Percentiles rank a stretch among this genome's conserved stretches.
Evolutionary conservation across 1,284 basidiomycete species (phyloP).

Genomic region (Cystobasidium slooffiae): DNA sequence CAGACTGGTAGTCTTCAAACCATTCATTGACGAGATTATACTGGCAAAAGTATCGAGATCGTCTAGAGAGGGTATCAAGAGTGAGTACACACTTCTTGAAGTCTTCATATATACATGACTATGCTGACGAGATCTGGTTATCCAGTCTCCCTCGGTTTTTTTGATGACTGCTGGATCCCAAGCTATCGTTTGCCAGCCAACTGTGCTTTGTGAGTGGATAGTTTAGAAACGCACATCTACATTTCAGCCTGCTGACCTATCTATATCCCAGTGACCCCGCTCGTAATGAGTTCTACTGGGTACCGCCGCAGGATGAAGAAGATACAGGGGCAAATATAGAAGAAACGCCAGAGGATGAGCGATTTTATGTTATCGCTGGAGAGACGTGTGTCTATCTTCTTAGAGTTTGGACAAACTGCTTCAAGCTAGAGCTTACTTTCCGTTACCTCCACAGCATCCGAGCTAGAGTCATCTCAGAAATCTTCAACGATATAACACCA

Average conservation of each 20-base stretch:
- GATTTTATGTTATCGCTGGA: conserved; percentile 39
- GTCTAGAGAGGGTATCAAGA: conserved; percentile 77
- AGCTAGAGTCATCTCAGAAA: conserved; percentile 23
- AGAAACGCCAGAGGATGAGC: conserved; percentile 39
- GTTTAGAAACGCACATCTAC: background rate
- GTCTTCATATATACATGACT: background rate
- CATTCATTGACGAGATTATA: conserved; percentile 87
- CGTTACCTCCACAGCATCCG: conserved; percentile 10
- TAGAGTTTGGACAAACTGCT: conserved; percentile 22
- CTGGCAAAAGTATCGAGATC: conserved; percentile 84
- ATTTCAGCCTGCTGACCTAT: background rate
- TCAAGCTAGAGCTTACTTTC: conserved; percentile 1
- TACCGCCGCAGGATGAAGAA: conserved; percentile 55
- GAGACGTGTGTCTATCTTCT: conserved; percentile 6
- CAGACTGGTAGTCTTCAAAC: conserved; percentile 85
- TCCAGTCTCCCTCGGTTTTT: conserved; percentile 85
- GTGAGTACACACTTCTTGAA: conserved; percentile 62
- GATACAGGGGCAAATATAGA: conserved; percentile 47
- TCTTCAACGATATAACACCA: conserved; percentile 42
- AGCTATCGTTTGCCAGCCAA: conserved; percentile 71
- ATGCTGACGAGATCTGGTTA: background rate
- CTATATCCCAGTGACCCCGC: conserved; percentile 55
- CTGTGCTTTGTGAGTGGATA: conserved; percentile 69
- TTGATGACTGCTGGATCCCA: conserved; percentile 86
- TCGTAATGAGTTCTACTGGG: conserved; percentile 58